Conservation (phyloP, 2,329 filamentous ascomycete genomes). For the Phaeomoniella chlamydospora region DNA sequence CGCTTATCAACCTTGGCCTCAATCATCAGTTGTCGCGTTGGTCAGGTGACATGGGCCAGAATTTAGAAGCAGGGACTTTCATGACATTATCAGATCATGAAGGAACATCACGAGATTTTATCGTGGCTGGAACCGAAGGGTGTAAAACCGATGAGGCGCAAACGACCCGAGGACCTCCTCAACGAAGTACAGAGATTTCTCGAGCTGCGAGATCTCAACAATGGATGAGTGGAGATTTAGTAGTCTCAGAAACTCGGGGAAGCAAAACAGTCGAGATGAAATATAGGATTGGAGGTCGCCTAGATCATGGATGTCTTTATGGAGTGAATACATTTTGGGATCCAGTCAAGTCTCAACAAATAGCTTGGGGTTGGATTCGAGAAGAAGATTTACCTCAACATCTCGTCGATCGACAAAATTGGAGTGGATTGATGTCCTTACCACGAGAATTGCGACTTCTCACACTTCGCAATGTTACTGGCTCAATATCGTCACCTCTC, state of each 20-base stretch:
- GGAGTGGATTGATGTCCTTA: constrained; percentile 34
- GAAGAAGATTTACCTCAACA: constrained; percentile 34
- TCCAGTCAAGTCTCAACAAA: constrained; percentile 21
- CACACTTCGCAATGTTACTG: constrained; percentile 20
- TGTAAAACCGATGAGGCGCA: constrained; percentile 8
- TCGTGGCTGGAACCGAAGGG: constrained; percentile 33
- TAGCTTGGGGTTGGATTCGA: constrained; percentile 36
- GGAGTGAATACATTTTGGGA: constrained; percentile 36
- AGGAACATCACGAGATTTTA: constrained; percentile 19
- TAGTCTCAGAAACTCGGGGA: background rate
- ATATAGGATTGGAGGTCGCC: constrained; percentile 27
- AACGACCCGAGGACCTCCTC: constrained; percentile 4
- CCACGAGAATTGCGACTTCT: constrained; percentile 29
- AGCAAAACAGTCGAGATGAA: constrained; percentile 12
- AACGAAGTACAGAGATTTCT: constrained; percentile 5
- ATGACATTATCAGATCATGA: constrained; percentile 23
- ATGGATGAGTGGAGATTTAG: constrained; percentile 28
- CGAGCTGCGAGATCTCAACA: constrained; percentile 20
- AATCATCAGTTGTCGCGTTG: constrained; percentile 27
- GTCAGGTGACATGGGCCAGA: constrained; percentile 35
- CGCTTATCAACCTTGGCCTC: constrained; percentile 24
- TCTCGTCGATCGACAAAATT: constrained; percentile 29
- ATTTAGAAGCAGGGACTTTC: constrained; percentile 37
- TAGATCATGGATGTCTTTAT: constrained; percentile 35
- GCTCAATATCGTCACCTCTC: constrained; percentile 21